These are phyloP conservation scores for Ploettnerulaceae sp. DNA, from an alignment of 2,329 filamentous ascomycete genomes.

Conservation along the genomic window DNA sequence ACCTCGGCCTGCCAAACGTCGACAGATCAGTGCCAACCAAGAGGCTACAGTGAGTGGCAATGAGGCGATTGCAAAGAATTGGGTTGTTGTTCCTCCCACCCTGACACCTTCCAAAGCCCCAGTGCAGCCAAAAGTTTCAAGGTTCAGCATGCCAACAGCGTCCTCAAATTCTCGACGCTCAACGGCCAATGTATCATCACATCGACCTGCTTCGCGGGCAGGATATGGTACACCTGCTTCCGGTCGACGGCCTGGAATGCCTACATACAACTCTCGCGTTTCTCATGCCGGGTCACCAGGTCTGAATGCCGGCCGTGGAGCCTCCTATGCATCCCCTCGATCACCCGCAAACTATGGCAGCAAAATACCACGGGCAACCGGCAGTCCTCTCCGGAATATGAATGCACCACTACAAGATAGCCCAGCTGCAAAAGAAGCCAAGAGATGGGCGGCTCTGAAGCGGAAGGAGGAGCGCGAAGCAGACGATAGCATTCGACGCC, in stretches of 20 bases:
- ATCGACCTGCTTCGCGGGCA: constrained; percentile 30
- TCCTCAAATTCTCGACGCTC: constrained; percentile 23
- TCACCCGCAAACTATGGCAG: constrained; percentile 33
- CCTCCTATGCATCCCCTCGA: constrained; percentile 50
- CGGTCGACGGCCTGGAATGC: constrained; percentile 20
- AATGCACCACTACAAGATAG: constrained; percentile 20
- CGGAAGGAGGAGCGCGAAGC: constrained; percentile 70
- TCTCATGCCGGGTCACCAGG: constrained; percentile 44
- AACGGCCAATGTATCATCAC: constrained; percentile 4
- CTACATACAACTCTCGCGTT: constrained; percentile 35
- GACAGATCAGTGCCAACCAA: constrained; percentile 40
- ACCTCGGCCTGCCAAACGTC: constrained; percentile 42
- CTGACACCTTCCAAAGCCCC: constrained; percentile 17
- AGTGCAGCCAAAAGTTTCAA: constrained; percentile 11
- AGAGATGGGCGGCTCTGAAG: constrained; percentile 66
- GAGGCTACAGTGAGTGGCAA: constrained; percentile 23
- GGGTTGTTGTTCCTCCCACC: constrained; percentile 56
- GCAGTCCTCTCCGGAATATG: constrained; percentile 4
- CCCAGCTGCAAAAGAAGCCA: constrained; percentile 57
- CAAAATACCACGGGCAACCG: constrained; percentile 22
- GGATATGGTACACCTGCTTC: constrained; percentile 4
- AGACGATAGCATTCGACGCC: constrained; percentile 71
- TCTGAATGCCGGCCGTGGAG: constrained; percentile 40
- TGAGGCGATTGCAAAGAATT: constrained; percentile 60
- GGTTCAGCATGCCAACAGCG: constrained; percentile 28